Percentiles rank a stretch among this genome's conserved stretches.
Conservation (phyloP, 2,329 filamentous ascomycete genomes). For the Thielaviopsis euricoi region DNA sequence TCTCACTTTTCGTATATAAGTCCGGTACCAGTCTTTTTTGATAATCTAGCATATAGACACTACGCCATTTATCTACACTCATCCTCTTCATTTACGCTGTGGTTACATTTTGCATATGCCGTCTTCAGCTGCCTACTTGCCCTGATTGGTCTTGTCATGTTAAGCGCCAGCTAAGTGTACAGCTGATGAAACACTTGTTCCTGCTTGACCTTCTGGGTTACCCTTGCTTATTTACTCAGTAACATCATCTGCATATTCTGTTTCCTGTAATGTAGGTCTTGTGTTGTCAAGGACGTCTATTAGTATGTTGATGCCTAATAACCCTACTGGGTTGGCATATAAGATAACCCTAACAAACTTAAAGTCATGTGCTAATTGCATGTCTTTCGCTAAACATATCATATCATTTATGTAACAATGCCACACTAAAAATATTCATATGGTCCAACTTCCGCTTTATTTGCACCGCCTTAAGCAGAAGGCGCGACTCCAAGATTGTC, state of each 20-base stretch:
- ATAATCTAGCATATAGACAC: not conserved
- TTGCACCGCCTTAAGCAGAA: conserved; percentile 9
- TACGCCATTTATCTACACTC: not conserved
- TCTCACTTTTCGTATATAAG: not conserved
- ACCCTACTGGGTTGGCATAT: too few species aligned
- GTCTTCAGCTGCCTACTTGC: not conserved
- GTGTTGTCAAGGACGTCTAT: too few species aligned
- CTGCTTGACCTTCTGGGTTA: not conserved
- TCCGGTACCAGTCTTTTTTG: not conserved
- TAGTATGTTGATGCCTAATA: too few species aligned
- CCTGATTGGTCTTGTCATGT: not conserved
- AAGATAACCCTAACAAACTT: too few species aligned
- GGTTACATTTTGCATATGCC: not conserved
- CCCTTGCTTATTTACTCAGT: too few species aligned
- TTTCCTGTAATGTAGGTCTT: too few species aligned
- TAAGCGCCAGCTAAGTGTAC: not conserved
- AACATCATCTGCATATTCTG: too few species aligned
- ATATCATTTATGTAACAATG: not conserved
- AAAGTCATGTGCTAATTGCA: too few species aligned
- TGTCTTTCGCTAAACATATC: not conserved
- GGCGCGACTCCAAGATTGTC: conserved; percentile 19
- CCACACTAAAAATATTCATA: not conserved
- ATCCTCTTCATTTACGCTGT: not conserved
- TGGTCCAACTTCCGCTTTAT: not conserved
- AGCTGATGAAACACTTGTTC: not conserved